These are phyloP conservation scores for Phalaenopsis aphrodite DNA, from an alignment of 106 monocot genomes.

Conservation along the genomic window DNA sequence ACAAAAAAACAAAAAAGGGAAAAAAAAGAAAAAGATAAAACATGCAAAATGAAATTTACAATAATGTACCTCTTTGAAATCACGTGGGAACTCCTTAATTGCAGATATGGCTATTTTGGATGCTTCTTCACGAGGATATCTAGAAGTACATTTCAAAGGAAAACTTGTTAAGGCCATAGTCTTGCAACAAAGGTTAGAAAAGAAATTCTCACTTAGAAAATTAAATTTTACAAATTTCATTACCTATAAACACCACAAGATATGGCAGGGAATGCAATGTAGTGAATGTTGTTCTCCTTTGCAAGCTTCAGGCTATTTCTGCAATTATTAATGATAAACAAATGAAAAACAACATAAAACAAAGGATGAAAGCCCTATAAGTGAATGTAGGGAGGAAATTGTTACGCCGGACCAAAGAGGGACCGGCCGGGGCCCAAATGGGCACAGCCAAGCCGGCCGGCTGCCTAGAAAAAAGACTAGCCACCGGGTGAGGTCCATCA, in stretches of 20 bases:
- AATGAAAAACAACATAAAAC: background rate
- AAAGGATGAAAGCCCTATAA: background rate
- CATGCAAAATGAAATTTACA: background rate
- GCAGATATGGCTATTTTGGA: constrained; percentile 64
- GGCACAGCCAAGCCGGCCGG: no score
- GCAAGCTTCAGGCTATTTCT: constrained; percentile 81
- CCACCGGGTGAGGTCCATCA: no score
- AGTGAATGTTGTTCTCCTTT: constrained; percentile 78
- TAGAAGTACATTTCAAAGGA: constrained; percentile 15
- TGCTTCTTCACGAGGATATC: constrained; percentile 78
- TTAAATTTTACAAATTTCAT: background rate
- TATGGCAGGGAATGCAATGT: constrained; percentile 96
- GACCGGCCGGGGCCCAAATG: constrained; percentile 47
- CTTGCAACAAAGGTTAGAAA: background rate
- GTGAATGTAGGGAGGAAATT: constrained; percentile 6
- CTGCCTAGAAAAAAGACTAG: no score
- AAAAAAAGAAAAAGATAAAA: no score
- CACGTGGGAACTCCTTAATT: constrained; percentile 59
- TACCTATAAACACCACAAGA: constrained; percentile 94
- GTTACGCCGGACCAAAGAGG: constrained; percentile 52
- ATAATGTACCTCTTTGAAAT: constrained; percentile 67
- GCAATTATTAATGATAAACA: constrained; percentile 12
- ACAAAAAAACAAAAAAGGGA: no score
- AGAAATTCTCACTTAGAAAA: background rate
- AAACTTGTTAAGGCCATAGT: background rate